Evolutionary conservation across 345 rosid species (phyloP).

Genomic region (Isatis tinctoria): DNA sequence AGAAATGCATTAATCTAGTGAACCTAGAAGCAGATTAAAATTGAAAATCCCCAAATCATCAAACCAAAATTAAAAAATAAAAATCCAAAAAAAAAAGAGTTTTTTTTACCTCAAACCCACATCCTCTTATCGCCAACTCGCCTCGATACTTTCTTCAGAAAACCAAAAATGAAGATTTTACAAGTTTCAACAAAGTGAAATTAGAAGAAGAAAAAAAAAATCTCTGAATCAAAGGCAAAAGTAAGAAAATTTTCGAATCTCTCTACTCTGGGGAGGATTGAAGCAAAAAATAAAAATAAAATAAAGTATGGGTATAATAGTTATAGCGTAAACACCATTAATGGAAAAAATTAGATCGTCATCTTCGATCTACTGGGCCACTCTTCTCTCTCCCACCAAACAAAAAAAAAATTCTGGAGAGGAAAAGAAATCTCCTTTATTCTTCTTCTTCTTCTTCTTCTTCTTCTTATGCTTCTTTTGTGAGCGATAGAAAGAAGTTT

Average conservation of each 20-base stretch:
- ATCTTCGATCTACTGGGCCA: slow-evolving; percentile 94
- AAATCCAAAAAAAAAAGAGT: not conserved
- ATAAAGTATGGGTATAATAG: slow-evolving; percentile 11
- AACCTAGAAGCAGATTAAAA: slow-evolving; percentile 5
- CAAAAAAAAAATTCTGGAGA: not conserved
- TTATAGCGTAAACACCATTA: slow-evolving; percentile 36
- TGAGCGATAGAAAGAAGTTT: slow-evolving; percentile 27
- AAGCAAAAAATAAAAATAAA: not conserved
- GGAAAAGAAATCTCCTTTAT: slow-evolving; percentile 25
- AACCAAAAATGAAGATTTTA: not conserved
- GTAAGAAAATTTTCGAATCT: slow-evolving; percentile 28
- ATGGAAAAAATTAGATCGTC: slow-evolving; percentile 67
- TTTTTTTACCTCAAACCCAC: slow-evolving; percentile 37
- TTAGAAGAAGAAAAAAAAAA: not conserved
- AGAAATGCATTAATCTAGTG: not conserved
- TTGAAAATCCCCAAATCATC: slow-evolving; percentile 19
- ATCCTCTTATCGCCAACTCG: slow-evolving; percentile 34
- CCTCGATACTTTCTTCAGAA: not conserved
- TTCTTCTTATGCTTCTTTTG: slow-evolving; percentile 16
- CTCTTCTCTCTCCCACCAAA: slow-evolving; percentile 25
- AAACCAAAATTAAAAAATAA: not conserved
- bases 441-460: slow-evolving; percentile 19
- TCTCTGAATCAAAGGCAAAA: slow-evolving; percentile 21
- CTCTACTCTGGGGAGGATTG: not conserved
- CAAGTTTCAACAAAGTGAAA: slow-evolving; percentile 7